Conservation (phyloP, 176 grass and related monocot genomes). For the sorghum (Sorghum bicolor) region DNA sequence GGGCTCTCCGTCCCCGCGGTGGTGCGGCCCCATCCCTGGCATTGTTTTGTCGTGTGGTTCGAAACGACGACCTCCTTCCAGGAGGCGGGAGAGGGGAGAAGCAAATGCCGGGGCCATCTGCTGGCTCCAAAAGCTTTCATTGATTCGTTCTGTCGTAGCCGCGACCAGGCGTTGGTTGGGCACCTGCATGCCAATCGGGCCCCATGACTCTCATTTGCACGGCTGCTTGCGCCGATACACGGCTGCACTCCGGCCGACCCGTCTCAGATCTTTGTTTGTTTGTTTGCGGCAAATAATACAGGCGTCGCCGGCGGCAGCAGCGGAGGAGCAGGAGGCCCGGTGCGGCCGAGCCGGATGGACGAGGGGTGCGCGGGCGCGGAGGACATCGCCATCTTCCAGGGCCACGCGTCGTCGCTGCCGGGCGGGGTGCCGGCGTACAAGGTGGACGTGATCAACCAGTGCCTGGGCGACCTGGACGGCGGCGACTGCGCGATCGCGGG, state of each 20-base stretch:
- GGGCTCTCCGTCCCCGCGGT: background rate
- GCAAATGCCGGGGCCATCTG: background rate
- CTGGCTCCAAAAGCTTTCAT: background rate
- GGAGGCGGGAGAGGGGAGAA: background rate
- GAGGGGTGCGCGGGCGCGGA: constrained; percentile 48
- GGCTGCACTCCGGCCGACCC: background rate
- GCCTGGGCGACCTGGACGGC: constrained; percentile 4
- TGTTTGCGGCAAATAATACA: background rate
- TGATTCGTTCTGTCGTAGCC: constrained; percentile 22
- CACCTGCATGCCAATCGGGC: background rate
- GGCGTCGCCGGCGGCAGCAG: background rate
- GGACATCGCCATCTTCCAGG: constrained; percentile 54
- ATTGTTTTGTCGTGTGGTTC: background rate
- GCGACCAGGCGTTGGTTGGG: background rate
- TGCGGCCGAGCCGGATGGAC: constrained; percentile 17
- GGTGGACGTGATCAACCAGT: constrained; percentile 79
- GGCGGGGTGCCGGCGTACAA: constrained; percentile 57
- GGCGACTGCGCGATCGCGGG: constrained; percentile 42
- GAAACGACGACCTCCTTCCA: background rate
- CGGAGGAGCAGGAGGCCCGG: background rate
- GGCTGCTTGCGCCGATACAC: background rate
- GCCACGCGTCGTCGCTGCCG: constrained; percentile 10
- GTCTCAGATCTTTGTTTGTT: background rate
- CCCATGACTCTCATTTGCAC: background rate
- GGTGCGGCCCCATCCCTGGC: background rate